Evolutionary conservation across 192 early-diverging fungal species (phyloP), one percentile per base, ranked within the genome.

Genomic region (Coemansia sp.): DNA sequence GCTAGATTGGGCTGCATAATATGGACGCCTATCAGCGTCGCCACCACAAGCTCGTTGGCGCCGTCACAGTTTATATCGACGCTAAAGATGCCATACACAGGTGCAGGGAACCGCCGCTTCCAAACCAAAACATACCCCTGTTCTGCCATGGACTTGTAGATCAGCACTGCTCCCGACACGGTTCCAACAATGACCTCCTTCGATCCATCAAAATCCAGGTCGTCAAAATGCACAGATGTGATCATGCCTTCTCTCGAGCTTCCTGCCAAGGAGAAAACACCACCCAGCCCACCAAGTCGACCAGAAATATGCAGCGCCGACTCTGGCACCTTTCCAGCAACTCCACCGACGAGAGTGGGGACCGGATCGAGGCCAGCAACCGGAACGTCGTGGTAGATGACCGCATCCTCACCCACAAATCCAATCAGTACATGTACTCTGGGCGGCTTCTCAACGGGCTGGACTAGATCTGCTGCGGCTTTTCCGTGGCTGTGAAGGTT

Each of bases 31-130:
- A 71, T 63, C 68, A 84, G 69, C 36, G 83, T 84, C n/a, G 80
- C 75, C 36, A 84, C 83, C 1, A 84, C 72, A 58, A 84, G 58
- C 67, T 84, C 83, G 38, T 75, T 77, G 63, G 66, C 75, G 5
- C 83, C 83, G 59, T 84, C 83, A 66, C 68, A 49, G 64, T 84
- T 84, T 14, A 84, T 76, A 49, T 84, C 83, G 12, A 64, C 69
- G 53, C 74, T 68, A 33, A 77, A 80, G 12, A 84, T 73, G 16
- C 71, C 75, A 53, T 80, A 84, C 30, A 64, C 74, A 0, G 83
- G 77, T 14, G 68, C 74, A 6, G 83, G 77, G 46, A 84, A 84
- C 52, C 75, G 60, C 33, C 75, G 68, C 57, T 71, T 74, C 83
- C 83, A 84, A 63, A 73, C 79, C 24, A 82, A 52, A 43, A 66